These are phyloP conservation scores for Takakia lepidozioides DNA, from an alignment of 225 moss, liverwort and hornwort genomes.

Conservation along the genomic window DNA sequence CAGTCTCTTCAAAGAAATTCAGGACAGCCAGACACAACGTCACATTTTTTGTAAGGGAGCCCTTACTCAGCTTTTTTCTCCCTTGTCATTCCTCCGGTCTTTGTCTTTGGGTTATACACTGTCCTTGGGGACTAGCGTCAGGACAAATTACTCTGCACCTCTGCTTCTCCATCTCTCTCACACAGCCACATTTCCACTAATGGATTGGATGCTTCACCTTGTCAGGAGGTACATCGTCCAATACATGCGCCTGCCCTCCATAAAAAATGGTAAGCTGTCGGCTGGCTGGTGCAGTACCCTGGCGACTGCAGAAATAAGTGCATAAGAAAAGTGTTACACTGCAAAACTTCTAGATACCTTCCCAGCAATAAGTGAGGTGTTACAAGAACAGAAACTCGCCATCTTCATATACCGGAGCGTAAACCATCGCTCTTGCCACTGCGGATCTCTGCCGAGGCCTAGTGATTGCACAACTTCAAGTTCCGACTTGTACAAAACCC, in stretches of 20 bases:
- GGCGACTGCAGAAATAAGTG: constrained; percentile 39
- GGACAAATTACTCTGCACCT: not conserved
- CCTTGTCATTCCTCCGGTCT: no score
- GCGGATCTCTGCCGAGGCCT: no score
- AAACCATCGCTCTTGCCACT: no score
- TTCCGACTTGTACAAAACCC: no score
- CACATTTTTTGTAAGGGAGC: no score
- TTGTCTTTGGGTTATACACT: no score
- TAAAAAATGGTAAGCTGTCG: constrained; percentile 62
- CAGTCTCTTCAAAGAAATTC: no score
- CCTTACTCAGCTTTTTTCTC: no score
- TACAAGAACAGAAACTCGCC: not conserved
- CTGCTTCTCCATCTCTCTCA: no score
- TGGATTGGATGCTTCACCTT: constrained; percentile 44
- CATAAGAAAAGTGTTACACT: constrained; percentile 2
- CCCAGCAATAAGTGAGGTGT: not conserved
- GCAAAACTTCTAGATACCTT: not conserved
- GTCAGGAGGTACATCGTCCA: constrained; percentile 51
- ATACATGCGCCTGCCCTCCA: constrained; percentile 62
- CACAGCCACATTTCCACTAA: not conserved
- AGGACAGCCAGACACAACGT: no score
- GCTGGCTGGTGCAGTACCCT: constrained; percentile 33
- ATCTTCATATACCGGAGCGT: not conserved
- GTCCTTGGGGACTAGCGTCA: not conserved
- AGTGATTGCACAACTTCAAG: no score